phyloP scores from a whole-genome alignment of 2,329 filamentous ascomycete genomes.

The Arthrobotrys sinensis region DNA sequence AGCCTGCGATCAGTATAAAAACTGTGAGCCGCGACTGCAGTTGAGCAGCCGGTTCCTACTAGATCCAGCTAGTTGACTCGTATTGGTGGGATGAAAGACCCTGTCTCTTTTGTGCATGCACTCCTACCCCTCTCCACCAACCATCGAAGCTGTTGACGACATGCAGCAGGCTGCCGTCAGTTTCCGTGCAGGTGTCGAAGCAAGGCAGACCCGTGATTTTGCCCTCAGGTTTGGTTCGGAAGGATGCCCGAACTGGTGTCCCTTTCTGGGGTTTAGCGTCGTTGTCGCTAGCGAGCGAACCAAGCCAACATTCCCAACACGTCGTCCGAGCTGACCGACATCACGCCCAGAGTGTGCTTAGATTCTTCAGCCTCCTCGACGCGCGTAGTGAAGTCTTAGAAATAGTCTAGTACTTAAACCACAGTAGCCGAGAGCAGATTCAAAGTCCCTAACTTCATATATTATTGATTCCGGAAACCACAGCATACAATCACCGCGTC shows the following conservation, averaged over 20 bases:
- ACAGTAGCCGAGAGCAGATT: not conserved
- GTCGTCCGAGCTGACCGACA: conserved; percentile 24
- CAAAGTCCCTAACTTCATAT: not conserved
- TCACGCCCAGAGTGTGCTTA: conserved; percentile 8
- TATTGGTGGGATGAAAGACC: conserved; percentile 47
- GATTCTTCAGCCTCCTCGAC: conserved; percentile 27
- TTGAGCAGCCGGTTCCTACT: conserved; percentile 44
- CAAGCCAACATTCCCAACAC: conserved; percentile 21
- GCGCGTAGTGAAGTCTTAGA: conserved; percentile 14
- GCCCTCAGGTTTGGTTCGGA: conserved; percentile 13
- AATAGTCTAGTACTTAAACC: conserved; percentile 11
- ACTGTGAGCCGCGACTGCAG: not conserved
- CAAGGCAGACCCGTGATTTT: conserved; percentile 29
- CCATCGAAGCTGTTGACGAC: conserved; percentile 21
- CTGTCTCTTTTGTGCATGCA: conserved; percentile 7
- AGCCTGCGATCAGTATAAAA: conserved; percentile 28
- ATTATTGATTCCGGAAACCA: not conserved
- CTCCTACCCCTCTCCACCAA: conserved; percentile 13
- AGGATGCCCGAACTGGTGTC: conserved; percentile 6
- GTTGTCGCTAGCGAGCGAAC: conserved; percentile 3
- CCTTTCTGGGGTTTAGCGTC: not conserved
- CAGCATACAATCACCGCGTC: not conserved
- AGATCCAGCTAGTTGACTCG: conserved; percentile 34
- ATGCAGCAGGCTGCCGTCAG: conserved; percentile 22
- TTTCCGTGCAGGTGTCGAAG: conserved; percentile 24